These are phyloP conservation scores for Tetrahymena thermophila DNA, from an alignment of 73 alveolate species.

Conservation along the genomic window DNA sequence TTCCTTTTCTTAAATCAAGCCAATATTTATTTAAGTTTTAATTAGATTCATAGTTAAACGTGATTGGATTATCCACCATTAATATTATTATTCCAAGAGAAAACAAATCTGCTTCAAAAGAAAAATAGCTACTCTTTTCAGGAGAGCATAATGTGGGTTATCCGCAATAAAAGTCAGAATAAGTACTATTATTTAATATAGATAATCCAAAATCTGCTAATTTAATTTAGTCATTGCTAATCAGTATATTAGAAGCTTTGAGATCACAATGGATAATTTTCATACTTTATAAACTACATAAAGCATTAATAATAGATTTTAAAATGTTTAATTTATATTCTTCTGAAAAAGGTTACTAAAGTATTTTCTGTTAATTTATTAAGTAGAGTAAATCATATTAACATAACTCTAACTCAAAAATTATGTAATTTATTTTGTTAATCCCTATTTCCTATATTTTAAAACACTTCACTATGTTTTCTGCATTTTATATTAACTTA, in stretches of 20 bases:
- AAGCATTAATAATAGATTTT: background rate
- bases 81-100: background rate
- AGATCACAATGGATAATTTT: background rate
- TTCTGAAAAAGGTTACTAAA: background rate
- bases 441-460: background rate
- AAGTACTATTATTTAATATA: background rate
- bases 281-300: background rate
- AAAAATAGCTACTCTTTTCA: background rate
- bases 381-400: background rate
- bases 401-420: background rate
- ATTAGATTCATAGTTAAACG: background rate
- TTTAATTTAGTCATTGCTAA: background rate
- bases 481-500: background rate
- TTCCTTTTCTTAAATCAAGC: background rate
- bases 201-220: background rate
- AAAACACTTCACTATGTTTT: background rate
- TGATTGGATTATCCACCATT: background rate
- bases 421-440: background rate
- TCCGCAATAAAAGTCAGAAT: background rate
- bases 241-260: background rate
- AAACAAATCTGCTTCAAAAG: background rate
- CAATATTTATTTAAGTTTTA: background rate
- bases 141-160: background rate
- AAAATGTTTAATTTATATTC: background rate
- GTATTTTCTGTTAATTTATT: background rate